Percentiles rank a stretch among this genome's conserved stretches.
Evolutionary conservation across 805 yeast genomes (phyloP).

Genomic region (Middelhovenomyces tepae): DNA sequence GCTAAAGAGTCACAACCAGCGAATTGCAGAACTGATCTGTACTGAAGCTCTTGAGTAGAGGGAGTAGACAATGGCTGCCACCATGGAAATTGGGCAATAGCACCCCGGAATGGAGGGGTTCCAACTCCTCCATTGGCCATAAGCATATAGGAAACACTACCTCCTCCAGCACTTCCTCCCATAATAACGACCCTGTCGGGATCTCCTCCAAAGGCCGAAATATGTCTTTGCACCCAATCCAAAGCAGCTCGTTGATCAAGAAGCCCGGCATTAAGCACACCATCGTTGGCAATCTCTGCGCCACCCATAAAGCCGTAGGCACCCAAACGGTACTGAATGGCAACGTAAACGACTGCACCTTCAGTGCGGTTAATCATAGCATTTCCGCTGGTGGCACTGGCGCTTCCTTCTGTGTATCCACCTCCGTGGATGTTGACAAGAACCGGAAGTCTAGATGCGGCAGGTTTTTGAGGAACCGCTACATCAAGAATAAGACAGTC

Average conservation of each 20-base stretch:
- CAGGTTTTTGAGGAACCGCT: too few species aligned
- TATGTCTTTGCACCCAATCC: conserved; percentile 30
- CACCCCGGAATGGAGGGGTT: conserved; percentile 8
- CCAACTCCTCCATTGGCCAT: conserved; percentile 4
- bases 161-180: conserved; percentile 34
- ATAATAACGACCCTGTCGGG: conserved; percentile 28
- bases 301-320: conserved; percentile 31
- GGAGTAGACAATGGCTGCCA: conserved; percentile 10
- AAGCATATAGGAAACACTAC: not conserved
- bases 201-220: conserved; percentile 31
- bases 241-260: conserved; percentile 30
- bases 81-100: conserved; percentile 12
- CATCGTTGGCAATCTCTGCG: conserved; percentile 15
- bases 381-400: conserved; percentile 22
- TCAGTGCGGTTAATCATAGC: conserved; percentile 19
- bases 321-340: conserved; percentile 29
- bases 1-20: conserved; percentile 9
- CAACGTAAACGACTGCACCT: conserved; percentile 23
- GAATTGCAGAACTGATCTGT: conserved; percentile 4
- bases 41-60: conserved; percentile 8
- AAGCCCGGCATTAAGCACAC: conserved; percentile 28
- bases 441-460: conserved; percentile 23
- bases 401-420: conserved; percentile 28
- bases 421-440: conserved; percentile 35
- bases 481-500: too few species aligned